Base-by-base conservation (phyloP, 75 land plant species). In the Cupressus sempervirens region DNA sequence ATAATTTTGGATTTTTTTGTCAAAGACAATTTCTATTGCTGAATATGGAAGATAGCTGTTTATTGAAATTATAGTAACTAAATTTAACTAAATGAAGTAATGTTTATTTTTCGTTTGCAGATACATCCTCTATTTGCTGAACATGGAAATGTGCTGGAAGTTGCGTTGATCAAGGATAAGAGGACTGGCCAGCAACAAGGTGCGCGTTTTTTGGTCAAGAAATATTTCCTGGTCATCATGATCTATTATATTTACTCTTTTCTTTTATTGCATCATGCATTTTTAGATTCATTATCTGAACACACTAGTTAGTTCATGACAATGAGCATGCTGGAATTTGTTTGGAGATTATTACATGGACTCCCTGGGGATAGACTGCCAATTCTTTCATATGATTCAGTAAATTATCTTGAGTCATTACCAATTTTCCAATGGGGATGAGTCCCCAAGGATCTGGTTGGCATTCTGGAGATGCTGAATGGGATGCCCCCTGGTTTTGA, bases 181-280 rank as follows among this genome's bases (percentile, higher is more conserved):
- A 93, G 89, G 82, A 95, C 99, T 15, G 99, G 99, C 7, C 92
- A 92, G 85, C 99, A 94, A 88, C 99, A 96, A 98, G 99, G 99
- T 96, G 65, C 82, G 3, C 74, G 8, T 11, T 29, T 32, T 72
- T 72, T 72, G 10, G 15, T 30, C 3, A 14, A 72, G 35, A 72
- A 72, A 72, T 72, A 72, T 30, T 11, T 23, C 15, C 35, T 72
- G 3, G 14, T 72, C 11, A 18, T 72, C 11, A 18, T 32, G 15
- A 2, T 72, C 32, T 72, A 2, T 11, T 10, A 11, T 29, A 72
- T 72, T 72, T 72, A 72, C 32, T 10, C 74, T 29, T 68, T 62
- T 4, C 34, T 62, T 62, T 62, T 7, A 7, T 62, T 23, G 7
- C n/a, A 62, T 62, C 67, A 62, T 20, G 67, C 1, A 62, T 23